These are phyloP conservation scores for Boletales sp. DNA, from an alignment of 768 basidiomycete genomes.

Conservation along the genomic window DNA sequence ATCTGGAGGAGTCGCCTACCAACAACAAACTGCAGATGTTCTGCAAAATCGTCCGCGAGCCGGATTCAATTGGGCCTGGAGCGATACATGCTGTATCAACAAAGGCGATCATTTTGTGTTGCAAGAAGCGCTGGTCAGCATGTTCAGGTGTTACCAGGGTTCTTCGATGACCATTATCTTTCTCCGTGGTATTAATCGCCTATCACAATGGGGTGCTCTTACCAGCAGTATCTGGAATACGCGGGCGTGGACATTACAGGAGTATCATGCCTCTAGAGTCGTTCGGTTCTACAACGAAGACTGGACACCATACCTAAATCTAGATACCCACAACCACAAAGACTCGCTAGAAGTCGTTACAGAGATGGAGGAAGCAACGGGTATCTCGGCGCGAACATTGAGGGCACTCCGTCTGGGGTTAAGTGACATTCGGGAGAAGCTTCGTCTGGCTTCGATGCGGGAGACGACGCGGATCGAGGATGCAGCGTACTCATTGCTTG, in stretches of 20 bases:
- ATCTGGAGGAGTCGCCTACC: conserved; percentile 4
- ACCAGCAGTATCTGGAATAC: conserved; percentile 1
- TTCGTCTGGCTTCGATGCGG: conserved; percentile 5
- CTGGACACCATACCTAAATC: conserved; percentile 4
- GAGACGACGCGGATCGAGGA: conserved; percentile 9
- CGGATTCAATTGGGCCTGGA: conserved; percentile 6
- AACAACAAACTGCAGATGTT: not conserved
- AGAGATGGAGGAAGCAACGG: conserved; percentile 9
- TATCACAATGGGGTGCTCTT: not conserved
- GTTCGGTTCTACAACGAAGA: conserved; percentile 11
- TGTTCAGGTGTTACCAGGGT: conserved; percentile 1
- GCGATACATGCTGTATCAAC: conserved; percentile 6
- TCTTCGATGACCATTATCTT: not conserved
- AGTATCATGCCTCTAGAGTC: conserved; percentile 11
- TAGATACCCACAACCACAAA: conserved; percentile 9
- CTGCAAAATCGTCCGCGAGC: conserved; percentile 1
- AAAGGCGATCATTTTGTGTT: not conserved
- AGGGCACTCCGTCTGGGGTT: conserved; percentile 2
- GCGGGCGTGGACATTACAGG: conserved; percentile 3
- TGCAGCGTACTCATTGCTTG: conserved; percentile 8
- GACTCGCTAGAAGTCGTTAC: not conserved
- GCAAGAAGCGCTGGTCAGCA: not conserved
- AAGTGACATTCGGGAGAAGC: conserved; percentile 2
- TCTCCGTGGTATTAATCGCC: not conserved
- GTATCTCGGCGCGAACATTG: not conserved